These are phyloP conservation scores for Santalum album DNA, from an alignment of 164 flowering plant genomes.

Conservation along the genomic window DNA sequence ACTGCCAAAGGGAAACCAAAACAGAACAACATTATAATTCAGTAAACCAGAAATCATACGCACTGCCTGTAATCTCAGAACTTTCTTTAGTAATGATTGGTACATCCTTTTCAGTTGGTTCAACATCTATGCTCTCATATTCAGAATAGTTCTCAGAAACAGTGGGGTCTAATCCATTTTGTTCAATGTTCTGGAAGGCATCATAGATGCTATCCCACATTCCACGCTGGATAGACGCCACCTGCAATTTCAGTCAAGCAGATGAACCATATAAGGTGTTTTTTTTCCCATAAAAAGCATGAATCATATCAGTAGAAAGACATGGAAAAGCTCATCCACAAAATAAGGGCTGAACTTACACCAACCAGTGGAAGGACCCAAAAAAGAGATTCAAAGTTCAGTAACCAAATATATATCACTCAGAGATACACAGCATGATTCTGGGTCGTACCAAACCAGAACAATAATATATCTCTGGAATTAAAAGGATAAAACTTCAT, in stretches of 20 bases:
- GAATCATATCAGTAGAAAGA: neutral
- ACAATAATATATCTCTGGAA: no score
- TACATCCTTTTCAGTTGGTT: constrained; percentile 26
- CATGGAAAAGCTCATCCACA: no score
- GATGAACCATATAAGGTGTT: neutral
- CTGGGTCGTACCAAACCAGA: neutral
- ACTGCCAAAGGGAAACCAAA: neutral
- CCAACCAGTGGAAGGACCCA: no score
- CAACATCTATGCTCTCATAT: constrained; percentile 45
- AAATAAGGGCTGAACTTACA: no score
- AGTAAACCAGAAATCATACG: constrained; percentile 12
- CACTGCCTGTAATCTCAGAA: constrained; percentile 19
- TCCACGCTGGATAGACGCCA: constrained; percentile 62
- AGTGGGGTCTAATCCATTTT: constrained; percentile 14
- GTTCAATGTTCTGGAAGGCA: constrained; percentile 32
- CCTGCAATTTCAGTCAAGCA: constrained; percentile 34
- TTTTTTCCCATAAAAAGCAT: neutral
- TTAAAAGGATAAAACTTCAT: no score
- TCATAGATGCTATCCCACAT: constrained; percentile 87
- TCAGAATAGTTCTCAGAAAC: constrained; percentile 18
- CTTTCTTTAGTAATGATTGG: constrained; percentile 6
- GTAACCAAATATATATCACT: neutral
- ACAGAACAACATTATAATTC: neutral
- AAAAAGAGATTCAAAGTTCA: neutral
- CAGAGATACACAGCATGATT: no score